Base-by-base conservation (phyloP, 2,329 filamentous ascomycete species). In the Scytalidium sp. region DNA sequence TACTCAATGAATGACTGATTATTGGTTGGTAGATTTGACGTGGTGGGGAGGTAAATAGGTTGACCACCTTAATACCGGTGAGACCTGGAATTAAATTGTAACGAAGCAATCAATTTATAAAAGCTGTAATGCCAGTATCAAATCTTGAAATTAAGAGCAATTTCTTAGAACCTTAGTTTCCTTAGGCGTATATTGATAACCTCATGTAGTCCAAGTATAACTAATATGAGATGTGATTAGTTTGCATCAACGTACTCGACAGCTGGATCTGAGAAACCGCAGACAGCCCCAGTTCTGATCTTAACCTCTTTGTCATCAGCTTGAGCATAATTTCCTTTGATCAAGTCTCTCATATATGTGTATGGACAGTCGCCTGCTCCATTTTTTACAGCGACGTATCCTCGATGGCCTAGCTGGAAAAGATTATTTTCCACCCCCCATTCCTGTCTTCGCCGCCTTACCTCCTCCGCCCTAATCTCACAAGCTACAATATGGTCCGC, bases 371-470 rank as follows among this genome's bases (percentile, higher is more conserved):
- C 46, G 11, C 41, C 27, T 9, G 46, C 46, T 8, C 46, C 46
- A 19, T 41, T 41, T 39, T 43, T 21, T 19, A 48, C 46, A 29
- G 46, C 46, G n/a, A 41, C 41, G 23, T 48, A 48, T 3, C 46
- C 46, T 9, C 46, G 46, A 41, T 48, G 46, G 11, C 46, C 46
- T 36, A 48, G 32, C 27, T 48, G 46, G 41, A 41, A 48, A 10
- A 48, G 25, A 43, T 48, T 48, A 20, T 48, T 48, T 23, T 48
- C 46, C n/a, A 44, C 41, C 9, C 46, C 46, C 46, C 46, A 48
- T 21, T 36, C 15, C 23, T 43, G 23, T 19, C 46, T 48, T 11
- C 41, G 39, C 25, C 41, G 27, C 2, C 25, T 9, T 21, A 39
- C 46, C 19, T 48, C 46, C 41, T 41, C 19, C 9, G 41, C 25